Evolutionary conservation across 257 asterid genomes (phyloP).

Genomic region (Salvia rosmarinus): DNA sequence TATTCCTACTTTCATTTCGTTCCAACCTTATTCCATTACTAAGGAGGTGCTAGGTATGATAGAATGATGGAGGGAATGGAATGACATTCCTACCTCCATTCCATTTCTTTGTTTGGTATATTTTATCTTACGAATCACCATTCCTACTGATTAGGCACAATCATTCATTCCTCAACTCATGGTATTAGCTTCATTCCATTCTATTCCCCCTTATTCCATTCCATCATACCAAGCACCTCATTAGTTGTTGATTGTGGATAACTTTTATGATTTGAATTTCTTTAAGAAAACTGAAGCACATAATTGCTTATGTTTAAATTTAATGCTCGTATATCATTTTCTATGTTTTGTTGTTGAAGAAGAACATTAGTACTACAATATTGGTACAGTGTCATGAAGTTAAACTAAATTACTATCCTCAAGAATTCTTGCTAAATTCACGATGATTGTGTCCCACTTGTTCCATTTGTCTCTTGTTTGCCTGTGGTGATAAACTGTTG

Average conservation of each 20-base stretch:
- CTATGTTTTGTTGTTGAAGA: background rate
- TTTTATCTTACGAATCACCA: no score
- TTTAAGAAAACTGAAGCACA: background rate
- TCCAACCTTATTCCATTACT: no score
- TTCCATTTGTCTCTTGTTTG: conserved; percentile 17
- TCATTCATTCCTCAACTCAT: no score
- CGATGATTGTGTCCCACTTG: background rate
- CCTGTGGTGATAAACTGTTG: background rate
- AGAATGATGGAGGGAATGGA: no score
- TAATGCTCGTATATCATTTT: background rate
- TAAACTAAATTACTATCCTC: background rate
- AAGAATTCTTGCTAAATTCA: background rate
- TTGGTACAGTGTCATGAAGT: background rate
- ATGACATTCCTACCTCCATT: no score
- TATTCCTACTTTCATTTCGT: no score
- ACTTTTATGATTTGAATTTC: background rate
- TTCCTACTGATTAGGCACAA: no score
- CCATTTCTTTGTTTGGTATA: no score
- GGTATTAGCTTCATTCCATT: no score
- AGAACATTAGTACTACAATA: background rate
- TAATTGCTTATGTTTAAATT: background rate
- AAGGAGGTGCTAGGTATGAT: no score
- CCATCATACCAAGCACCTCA: no score
- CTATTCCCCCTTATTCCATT: no score
- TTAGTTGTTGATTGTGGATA: background rate